Evolutionary conservation across 106 monocot genomes (phyloP).

Genomic region (Allium sativum): DNA sequence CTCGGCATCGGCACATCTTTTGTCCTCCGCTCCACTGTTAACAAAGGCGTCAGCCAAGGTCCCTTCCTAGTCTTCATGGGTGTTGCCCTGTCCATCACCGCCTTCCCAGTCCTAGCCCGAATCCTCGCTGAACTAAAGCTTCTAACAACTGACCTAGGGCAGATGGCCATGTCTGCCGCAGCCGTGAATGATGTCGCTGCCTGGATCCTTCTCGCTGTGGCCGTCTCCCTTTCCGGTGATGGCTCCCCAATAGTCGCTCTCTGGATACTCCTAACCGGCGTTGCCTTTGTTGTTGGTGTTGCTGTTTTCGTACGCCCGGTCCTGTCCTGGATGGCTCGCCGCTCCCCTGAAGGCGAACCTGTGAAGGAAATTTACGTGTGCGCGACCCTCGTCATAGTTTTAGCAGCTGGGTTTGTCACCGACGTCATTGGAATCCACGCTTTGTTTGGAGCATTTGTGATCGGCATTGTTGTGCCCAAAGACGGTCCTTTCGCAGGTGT

Average conservation of each 20-base stretch:
- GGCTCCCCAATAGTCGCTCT: constrained; percentile 26
- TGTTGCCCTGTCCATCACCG: constrained; percentile 38
- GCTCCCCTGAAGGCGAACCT: constrained; percentile 21
- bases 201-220: constrained; percentile 35
- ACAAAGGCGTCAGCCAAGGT: constrained; percentile 7
- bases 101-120: constrained; percentile 37
- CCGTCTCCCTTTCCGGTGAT: constrained; percentile 29
- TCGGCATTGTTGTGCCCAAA: constrained; percentile 33
- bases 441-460: constrained; percentile 27
- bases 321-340: constrained; percentile 15
- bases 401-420: constrained; percentile 28
- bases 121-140: constrained; percentile 47
- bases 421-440: constrained; percentile 39
- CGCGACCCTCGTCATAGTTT: constrained; percentile 20
- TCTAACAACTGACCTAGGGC: constrained; percentile 39
- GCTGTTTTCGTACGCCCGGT: constrained; percentile 13
- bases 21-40: constrained; percentile 22
- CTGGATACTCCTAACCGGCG: constrained; percentile 27
- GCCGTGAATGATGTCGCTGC: constrained; percentile 39
- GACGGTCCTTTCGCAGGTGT: constrained; percentile 26
- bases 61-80: constrained; percentile 45
- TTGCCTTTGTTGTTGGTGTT: constrained; percentile 15
- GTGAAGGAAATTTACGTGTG: constrained; percentile 34
- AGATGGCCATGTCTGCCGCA: constrained; percentile 43
- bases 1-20: constrained; percentile 33